Evolutionary conservation across 345 rosid species (phyloP), one percentile per base, ranked within the genome.

Genomic region (Eutrema heterophyllum): DNA sequence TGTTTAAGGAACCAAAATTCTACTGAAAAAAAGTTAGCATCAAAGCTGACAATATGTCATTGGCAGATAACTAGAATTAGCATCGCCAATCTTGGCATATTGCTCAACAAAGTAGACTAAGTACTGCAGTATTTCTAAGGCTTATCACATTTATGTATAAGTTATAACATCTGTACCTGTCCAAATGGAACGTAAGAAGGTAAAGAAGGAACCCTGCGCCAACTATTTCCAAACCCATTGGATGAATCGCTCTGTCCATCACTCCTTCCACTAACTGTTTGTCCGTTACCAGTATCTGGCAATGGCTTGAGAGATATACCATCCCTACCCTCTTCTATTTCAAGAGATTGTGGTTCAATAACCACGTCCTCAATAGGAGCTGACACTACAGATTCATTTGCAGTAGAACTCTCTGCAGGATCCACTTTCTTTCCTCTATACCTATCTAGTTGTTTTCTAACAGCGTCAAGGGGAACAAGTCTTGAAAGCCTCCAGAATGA

Each of bases 131-230:
- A 46, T 12, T 66, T 18, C 64, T 44, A 29, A 12, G 13, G 62
- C 60, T 7, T 40, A 43, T n/a, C 50, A 16, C 32, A 39, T 54
- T 16, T 13, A 1, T 30, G 16, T 55, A 57, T 36, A 13, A 40
- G 49, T 33, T 75, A 61, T 32, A 57, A 29, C n/a, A 58, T 50
- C 11, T 21, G 24, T 78, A 91, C 97, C 97, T 91, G 80, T 51
- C 98, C 98, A 85, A 94, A 94, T 45, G 98, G 98, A 26, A 94
- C 89, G 81, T 94, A 94, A 55, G 96, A 89, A 51, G 97, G 98
- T 73, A 94, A 81, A 81, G 83, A 86, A 46, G 98, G 96, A 72
- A 89, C 92, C 66, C 83, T 79, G 29, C 63, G 78, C 96, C 98
- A 92, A 70, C 73, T 82, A 61, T 87, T 87, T 45, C 78, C 78